Evolutionary conservation across 2,329 filamentous ascomycete species (phyloP).

Genomic region (Cyanodermella asteris): DNA sequence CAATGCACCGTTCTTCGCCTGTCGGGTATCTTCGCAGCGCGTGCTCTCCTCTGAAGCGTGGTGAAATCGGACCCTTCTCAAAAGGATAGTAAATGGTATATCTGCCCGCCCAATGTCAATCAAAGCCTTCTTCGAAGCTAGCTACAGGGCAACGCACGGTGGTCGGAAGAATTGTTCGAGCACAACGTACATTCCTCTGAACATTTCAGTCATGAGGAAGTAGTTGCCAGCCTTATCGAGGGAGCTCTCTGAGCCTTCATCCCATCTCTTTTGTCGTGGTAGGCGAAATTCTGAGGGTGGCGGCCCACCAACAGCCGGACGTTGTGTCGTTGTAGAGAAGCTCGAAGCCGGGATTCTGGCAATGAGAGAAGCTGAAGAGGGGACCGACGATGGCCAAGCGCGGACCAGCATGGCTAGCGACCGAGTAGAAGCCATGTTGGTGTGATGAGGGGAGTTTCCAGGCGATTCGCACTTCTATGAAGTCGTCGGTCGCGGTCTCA

Average conservation of each 20-base stretch:
- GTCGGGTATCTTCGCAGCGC: constrained; percentile 89
- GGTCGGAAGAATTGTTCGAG: constrained; percentile 96
- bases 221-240: constrained; percentile 76
- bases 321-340: constrained; percentile 42
- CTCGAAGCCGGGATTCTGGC: constrained; percentile 28
- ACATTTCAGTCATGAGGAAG: constrained; percentile 90
- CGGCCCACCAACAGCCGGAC: constrained; percentile 43
- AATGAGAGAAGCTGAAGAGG: constrained; percentile 13
- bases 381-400: constrained; percentile 18
- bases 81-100: constrained; percentile 99
- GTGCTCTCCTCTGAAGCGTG: constrained; percentile 94
- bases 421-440: constrained; percentile 24
- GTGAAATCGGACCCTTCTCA: constrained; percentile 96
- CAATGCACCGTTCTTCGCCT: constrained; percentile 96
- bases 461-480: constrained; percentile 7
- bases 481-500: no score
- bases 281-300: constrained; percentile 66
- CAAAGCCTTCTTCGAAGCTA: not conserved
- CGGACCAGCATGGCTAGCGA: constrained; percentile 26
- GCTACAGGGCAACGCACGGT: constrained; percentile 59
- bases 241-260: constrained; percentile 53
- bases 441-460: constrained; percentile 1
- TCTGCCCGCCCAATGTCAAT: constrained; percentile 22
- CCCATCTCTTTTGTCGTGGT: constrained; percentile 52
- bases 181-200: constrained; percentile 92